Evolutionary conservation across 768 basidiomycete species (phyloP), one percentile per base, ranked within the genome.

Genomic region (Rhodocollybia butyracea): DNA sequence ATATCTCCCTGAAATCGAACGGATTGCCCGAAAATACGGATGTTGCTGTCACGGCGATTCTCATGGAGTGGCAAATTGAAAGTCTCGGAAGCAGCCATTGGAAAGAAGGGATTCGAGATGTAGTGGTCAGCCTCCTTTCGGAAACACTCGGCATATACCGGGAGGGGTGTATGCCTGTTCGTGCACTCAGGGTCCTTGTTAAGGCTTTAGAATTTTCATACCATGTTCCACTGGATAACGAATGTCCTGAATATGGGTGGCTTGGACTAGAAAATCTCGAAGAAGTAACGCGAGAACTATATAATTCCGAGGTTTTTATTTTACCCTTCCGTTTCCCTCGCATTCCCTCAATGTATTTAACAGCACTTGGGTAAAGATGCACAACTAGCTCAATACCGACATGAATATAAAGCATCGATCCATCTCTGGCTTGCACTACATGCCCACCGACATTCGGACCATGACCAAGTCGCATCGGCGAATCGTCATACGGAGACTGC

Each of bases 341-440:
- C 30, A 15, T 6, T 31, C 48, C 26, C 46, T 21, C 51, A 10
- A 47, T 1, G 1, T 4, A 38, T 51, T 39, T 17, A 29, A 17
- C 51, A 79, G 78, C 52, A 62, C 31, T 58, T 75, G 6, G 72
- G 68, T 0, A 62, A 67, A 32, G 80, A 81, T 57, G 46, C 43
- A 1, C 62, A 55, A 0, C 64, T 80, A 19, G 63, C 65, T 3
- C 57, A 57, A 12, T 77, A 72, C 48, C 61, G 64, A 26, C 52
- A 60, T 6, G 83, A 88, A 62, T 83, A 86, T 61, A 76, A 71
- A 27, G 76, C 81, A 1, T 68, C 76, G 1, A 73, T 78, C 0
- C 82, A 88, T 61, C 73, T 94, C 24, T 89, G 86, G 84, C 70
- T 83, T 42, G 83, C 86, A 0, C 70, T 94, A 19, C 85, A 89